phyloP scores from a whole-genome alignment of 495 filamentous ascomycete species.

The Neurospora sp. region DNA sequence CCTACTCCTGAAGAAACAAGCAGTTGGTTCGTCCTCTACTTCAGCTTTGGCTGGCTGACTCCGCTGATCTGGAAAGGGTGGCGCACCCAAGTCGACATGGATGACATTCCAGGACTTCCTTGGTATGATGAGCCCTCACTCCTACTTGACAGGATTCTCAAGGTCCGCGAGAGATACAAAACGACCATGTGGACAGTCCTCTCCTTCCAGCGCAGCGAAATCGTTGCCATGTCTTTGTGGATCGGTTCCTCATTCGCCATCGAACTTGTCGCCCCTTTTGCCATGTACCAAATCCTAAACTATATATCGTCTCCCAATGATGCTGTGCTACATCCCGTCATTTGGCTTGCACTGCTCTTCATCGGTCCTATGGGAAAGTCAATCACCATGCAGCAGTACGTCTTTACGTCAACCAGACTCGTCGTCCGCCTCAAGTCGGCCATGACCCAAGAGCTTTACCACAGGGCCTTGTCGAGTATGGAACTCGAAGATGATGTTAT shows the following conservation, averaged over 20 bases:
- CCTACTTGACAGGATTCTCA: constrained; percentile 29
- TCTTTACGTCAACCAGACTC: constrained; percentile 37
- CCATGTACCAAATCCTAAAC: constrained; percentile 35
- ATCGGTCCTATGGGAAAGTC: constrained; percentile 32
- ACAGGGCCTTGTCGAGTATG: constrained; percentile 37
- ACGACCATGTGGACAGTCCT: constrained; percentile 33
- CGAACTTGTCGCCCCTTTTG: constrained; percentile 34
- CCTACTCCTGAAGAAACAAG: constrained; percentile 39
- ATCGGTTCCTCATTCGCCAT: constrained; percentile 21
- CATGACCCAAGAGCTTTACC: constrained; percentile 41
- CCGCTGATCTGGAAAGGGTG: constrained; percentile 36
- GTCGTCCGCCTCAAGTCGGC: constrained; percentile 37
- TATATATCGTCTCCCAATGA: constrained; percentile 25
- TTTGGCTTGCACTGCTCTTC: constrained; percentile 38
- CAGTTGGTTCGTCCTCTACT: constrained; percentile 38
- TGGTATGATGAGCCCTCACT: constrained; percentile 40
- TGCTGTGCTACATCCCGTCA: constrained; percentile 27
- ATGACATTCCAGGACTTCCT: constrained; percentile 38
- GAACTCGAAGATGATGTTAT: constrained; percentile 33
- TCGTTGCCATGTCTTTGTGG: constrained; percentile 31
- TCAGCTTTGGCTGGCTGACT: constrained; percentile 40
- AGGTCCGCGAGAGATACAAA: constrained; percentile 27
- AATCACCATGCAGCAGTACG: constrained; percentile 37
- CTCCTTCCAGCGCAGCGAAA: constrained; percentile 27
- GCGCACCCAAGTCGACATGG: constrained; percentile 31